phyloP scores from a whole-genome alignment of 2,329 filamentous ascomycete genomes.

The Cladosporium sp. region DNA sequence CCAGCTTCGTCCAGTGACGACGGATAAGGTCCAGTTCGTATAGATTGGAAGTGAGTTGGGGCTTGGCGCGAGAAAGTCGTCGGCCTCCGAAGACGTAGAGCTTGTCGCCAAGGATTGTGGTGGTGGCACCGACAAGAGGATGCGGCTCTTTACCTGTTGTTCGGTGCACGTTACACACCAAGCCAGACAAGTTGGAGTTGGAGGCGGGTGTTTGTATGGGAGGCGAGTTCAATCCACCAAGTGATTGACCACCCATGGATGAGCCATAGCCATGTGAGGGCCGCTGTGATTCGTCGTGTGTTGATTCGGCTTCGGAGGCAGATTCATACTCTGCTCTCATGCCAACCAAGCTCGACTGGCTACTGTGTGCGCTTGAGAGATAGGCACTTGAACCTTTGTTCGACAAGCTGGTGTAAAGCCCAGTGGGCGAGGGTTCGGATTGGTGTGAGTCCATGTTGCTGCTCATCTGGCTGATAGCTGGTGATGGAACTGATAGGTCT shows the following conservation, averaged over 20 bases:
- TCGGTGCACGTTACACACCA: slow-evolving; percentile 70
- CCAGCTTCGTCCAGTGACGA: slow-evolving; percentile 89
- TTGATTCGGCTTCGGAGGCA: slow-evolving; percentile 39
- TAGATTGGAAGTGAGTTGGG: slow-evolving; percentile 83
- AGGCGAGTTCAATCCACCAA: slow-evolving; percentile 48
- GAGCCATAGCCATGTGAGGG: slow-evolving; percentile 35
- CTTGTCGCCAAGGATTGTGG: slow-evolving; percentile 91
- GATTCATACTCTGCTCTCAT: slow-evolving; percentile 46
- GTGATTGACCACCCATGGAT: slow-evolving; percentile 59
- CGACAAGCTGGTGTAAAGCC: slow-evolving; percentile 41
- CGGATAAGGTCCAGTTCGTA: slow-evolving; percentile 91
- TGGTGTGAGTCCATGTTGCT: slow-evolving; percentile 52
- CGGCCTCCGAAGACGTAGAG: slow-evolving; percentile 95
- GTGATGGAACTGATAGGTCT: slow-evolving; percentile 47
- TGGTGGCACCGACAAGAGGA: slow-evolving; percentile 90
- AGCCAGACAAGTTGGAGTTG: slow-evolving; percentile 61
- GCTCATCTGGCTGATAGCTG: slow-evolving; percentile 47
- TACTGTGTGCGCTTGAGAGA: slow-evolving; percentile 48
- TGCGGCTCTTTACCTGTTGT: slow-evolving; percentile 92
- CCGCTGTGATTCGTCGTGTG: slow-evolving; percentile 31
- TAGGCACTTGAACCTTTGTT: slow-evolving; percentile 41
- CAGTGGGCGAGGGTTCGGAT: slow-evolving; percentile 47
- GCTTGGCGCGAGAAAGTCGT: slow-evolving; percentile 79
- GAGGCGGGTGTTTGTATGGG: slow-evolving; percentile 44
- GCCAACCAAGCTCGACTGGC: slow-evolving; percentile 49